Evolutionary conservation across 805 yeast species (phyloP).

Genomic region (Wickerhamiella vanderwaltii): DNA sequence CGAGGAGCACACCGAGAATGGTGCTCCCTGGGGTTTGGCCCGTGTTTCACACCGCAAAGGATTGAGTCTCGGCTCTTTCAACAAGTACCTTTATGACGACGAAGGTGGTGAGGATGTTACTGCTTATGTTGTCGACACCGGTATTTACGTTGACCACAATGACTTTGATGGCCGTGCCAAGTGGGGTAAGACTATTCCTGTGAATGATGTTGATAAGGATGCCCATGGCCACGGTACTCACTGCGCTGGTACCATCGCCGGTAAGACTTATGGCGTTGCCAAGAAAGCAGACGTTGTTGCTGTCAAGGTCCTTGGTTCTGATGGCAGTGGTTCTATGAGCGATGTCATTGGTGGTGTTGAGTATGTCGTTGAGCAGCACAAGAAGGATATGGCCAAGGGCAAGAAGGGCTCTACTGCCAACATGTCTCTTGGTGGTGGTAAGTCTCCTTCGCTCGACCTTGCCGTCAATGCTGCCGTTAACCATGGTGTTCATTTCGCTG

Average conservation of each 20-base stretch:
- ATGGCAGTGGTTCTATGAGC: slow-evolving; percentile 46
- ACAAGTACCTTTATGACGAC: slow-evolving; percentile 46
- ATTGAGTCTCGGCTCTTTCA: slow-evolving; percentile 45
- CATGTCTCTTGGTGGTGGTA: slow-evolving; percentile 84
- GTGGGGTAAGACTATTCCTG: slow-evolving; percentile 44
- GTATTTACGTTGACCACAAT: slow-evolving; percentile 39
- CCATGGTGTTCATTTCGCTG: slow-evolving; percentile 84
- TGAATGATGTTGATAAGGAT: slow-evolving; percentile 33
- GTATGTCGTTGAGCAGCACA: slow-evolving; percentile 58
- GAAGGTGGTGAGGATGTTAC: slow-evolving; percentile 35
- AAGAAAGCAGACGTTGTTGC: slow-evolving; percentile 46
- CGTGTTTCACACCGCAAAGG: slow-evolving; percentile 54
- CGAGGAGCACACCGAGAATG: slow-evolving; percentile 40
- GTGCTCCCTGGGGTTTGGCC: slow-evolving; percentile 69
- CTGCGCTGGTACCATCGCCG: slow-evolving; percentile 49
- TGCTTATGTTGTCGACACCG: slow-evolving; percentile 45
- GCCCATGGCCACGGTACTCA: slow-evolving; percentile 52
- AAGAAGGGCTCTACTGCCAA: slow-evolving; percentile 45
- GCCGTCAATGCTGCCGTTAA: slow-evolving; percentile 84
- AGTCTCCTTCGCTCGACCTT: slow-evolving; percentile 70
- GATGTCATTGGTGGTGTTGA: slow-evolving; percentile 50
- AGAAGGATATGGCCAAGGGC: slow-evolving; percentile 34
- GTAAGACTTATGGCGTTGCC: slow-evolving; percentile 43
- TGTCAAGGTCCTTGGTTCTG: slow-evolving; percentile 45
- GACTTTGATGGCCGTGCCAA: slow-evolving; percentile 46